A percentile compares a stretch with the other conserved stretches of the same genome.
phyloP scores from a whole-genome alignment of 1,284 basidiomycete genomes.

The Microbotryum saponariae region DNA sequence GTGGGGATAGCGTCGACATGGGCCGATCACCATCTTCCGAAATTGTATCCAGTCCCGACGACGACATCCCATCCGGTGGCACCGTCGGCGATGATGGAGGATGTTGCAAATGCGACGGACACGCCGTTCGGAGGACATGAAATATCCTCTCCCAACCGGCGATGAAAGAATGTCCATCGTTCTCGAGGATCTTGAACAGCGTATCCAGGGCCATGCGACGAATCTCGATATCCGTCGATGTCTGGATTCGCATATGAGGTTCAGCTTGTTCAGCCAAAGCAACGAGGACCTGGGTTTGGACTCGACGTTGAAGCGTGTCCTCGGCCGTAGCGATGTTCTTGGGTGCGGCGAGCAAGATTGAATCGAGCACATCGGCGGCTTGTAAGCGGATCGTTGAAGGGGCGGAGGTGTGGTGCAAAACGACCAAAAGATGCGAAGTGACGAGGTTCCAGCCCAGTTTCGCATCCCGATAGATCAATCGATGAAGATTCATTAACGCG shows the following conservation, averaged over 20 bases:
- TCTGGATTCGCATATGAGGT: conserved; percentile 43
- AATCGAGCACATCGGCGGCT: conserved; percentile 75
- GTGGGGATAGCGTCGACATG: not conserved
- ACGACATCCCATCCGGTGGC: not conserved
- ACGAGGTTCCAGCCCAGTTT: conserved; percentile 78
- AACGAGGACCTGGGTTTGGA: conserved; percentile 73
- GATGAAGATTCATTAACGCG: conserved; percentile 69
- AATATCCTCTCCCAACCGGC: conserved; percentile 92
- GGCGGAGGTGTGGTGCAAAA: conserved; percentile 59
- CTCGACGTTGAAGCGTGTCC: conserved; percentile 51
- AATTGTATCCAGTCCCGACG: conserved; percentile 5
- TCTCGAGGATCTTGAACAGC: conserved; percentile 78
- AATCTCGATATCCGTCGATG: conserved; percentile 53
- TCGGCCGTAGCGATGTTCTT: conserved; percentile 45
- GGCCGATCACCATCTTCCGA: not conserved
- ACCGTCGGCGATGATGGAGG: conserved; percentile 40
- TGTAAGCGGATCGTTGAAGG: conserved; percentile 76
- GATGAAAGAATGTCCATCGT: conserved; percentile 73
- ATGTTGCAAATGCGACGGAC: conserved; percentile 57
- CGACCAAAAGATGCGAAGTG: conserved; percentile 66
- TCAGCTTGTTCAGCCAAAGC: conserved; percentile 74
- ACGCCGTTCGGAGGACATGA: conserved; percentile 71
- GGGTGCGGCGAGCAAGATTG: conserved; percentile 61
- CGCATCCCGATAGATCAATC: conserved; percentile 69
- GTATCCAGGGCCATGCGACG: conserved; percentile 80